phyloP scores from a whole-genome alignment of 345 rosid species.

The Isatis tinctoria region DNA sequence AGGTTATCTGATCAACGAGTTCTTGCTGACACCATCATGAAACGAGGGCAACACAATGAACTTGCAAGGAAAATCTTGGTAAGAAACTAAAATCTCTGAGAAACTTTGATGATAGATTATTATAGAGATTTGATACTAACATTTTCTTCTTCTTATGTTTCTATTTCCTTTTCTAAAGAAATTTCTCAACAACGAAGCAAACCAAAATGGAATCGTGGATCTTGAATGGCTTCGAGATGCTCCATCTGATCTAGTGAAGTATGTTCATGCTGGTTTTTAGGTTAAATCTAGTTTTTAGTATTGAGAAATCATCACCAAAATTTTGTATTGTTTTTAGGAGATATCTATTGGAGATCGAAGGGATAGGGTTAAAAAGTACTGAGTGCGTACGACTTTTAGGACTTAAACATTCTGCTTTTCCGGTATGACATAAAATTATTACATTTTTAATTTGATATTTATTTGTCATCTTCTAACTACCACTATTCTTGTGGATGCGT shows the following conservation, averaged over 20 bases:
- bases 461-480: neutral
- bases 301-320: too few species aligned
- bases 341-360: constrained; percentile 43
- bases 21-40: constrained; percentile 35
- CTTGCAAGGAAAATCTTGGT: constrained; percentile 51
- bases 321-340: constrained; percentile 30
- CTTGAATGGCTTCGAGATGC: constrained; percentile 72
- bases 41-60: constrained; percentile 48
- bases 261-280: neutral
- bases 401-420: constrained; percentile 56
- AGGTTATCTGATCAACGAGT: constrained; percentile 27
- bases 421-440: constrained; percentile 35
- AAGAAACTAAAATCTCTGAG: too few species aligned
- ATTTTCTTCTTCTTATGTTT: neutral
- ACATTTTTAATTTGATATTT: neutral
- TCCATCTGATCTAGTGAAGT: constrained; percentile 57
- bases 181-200: constrained; percentile 39
- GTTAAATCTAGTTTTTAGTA: neutral
- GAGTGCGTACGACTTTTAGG: constrained; percentile 64
- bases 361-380: constrained; percentile 70
- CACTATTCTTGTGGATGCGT: neutral
- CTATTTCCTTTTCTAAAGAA: constrained; percentile 24
- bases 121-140: neutral
- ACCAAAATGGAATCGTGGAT: constrained; percentile 43
- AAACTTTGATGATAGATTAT: neutral